These are phyloP conservation scores for Hibiscus trionum DNA, from an alignment of 345 rosid genomes.

Conservation along the genomic window DNA sequence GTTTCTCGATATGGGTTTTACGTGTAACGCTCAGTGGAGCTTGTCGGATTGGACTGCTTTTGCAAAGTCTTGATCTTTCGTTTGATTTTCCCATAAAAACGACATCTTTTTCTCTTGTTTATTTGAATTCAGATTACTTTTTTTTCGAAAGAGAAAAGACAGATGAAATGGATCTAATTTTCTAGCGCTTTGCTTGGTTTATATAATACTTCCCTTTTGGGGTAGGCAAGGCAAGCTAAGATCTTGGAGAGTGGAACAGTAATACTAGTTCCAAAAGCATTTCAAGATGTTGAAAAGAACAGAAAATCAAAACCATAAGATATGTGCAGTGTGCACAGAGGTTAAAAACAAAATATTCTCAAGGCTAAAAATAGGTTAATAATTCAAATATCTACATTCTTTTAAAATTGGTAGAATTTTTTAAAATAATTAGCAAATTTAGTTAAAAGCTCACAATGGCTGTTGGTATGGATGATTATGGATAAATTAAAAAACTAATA, in stretches of 20 bases:
- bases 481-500: not conserved
- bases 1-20: constrained; percentile 20
- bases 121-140: not conserved
- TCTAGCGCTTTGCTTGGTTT: not conserved
- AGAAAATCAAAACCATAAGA: too few species aligned
- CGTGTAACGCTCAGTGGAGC: constrained; percentile 24
- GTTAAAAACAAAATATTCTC: too few species aligned
- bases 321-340: too few species aligned
- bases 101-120: not conserved
- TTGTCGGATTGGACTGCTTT: constrained; percentile 36
- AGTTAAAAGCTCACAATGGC: not conserved
- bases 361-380: too few species aligned
- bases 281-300: too few species aligned
- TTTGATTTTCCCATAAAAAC: constrained; percentile 41
- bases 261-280: too few species aligned
- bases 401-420: too few species aligned
- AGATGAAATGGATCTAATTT: not conserved
- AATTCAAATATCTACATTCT: too few species aligned
- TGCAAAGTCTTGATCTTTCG: constrained; percentile 24
- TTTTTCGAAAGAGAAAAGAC: not conserved
- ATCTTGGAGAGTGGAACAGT: not conserved
- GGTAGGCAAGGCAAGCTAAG: not conserved
- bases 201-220: too few species aligned
- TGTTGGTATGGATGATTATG: not conserved
- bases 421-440: not conserved